These are phyloP conservation scores for Marasmius tenuissimus DNA, from an alignment of 1,284 basidiomycete genomes.

Conservation along the genomic window DNA sequence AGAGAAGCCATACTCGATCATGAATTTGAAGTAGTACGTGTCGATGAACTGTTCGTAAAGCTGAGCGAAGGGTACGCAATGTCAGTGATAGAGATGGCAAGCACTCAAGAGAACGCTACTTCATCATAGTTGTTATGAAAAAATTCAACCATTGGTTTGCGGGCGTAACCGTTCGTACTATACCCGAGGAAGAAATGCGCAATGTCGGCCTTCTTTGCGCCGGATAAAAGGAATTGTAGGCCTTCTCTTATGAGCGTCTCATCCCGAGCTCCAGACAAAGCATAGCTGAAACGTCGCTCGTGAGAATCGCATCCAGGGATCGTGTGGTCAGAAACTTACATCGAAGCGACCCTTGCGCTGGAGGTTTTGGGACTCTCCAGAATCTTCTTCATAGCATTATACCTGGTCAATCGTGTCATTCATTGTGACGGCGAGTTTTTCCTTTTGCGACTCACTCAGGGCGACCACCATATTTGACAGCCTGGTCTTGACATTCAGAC, in stretches of 20 bases:
- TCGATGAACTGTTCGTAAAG: constrained; percentile 72
- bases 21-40: constrained; percentile 56
- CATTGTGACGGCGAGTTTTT: not conserved
- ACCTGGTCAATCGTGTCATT: constrained; percentile 30
- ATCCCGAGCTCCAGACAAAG: constrained; percentile 47
- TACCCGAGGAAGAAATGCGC: constrained; percentile 54
- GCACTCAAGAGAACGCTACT: constrained; percentile 31
- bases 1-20: constrained; percentile 60
- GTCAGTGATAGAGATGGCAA: not conserved
- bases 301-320: not conserved
- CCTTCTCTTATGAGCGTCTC: constrained; percentile 54
- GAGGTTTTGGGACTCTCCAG: constrained; percentile 78
- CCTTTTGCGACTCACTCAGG: not conserved
- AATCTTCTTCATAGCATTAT: constrained; percentile 70
- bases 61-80: constrained; percentile 37
- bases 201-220: constrained; percentile 66
- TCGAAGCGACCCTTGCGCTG: constrained; percentile 63
- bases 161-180: constrained; percentile 41
- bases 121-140: constrained; percentile 56
- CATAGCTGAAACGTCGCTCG: constrained; percentile 22
- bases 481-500: not conserved
- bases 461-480: not conserved
- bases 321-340: constrained; percentile 42
- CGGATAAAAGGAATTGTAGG: constrained; percentile 55
- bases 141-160: constrained; percentile 38